These are phyloP conservation scores for Cutaneotrichosporon spelunceum DNA, from an alignment of 1,284 basidiomycete genomes.

Conservation along the genomic window DNA sequence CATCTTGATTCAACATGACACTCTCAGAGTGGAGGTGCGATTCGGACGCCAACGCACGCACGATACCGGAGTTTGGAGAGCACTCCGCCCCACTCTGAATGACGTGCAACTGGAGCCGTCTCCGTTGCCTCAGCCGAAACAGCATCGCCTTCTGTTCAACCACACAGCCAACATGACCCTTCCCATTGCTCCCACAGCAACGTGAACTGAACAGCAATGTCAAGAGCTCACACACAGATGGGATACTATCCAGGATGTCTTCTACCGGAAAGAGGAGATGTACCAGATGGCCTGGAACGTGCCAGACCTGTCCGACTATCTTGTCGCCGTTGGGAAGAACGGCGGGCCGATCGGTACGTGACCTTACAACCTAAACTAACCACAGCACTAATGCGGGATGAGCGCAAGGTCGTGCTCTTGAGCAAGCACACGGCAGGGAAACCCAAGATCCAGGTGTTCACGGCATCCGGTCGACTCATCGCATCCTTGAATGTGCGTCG, in stretches of 20 bases:
- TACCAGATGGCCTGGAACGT: constrained; percentile 80
- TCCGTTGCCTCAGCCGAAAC: not conserved
- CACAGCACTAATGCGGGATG: constrained; percentile 81
- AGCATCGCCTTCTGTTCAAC: not conserved
- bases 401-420: constrained; percentile 72
- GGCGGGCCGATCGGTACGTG: constrained; percentile 78
- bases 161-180: constrained; percentile 21
- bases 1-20: too few relatives aligned
- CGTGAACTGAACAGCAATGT: constrained; percentile 13
- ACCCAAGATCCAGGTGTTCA: constrained; percentile 58
- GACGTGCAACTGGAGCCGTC: not conserved
- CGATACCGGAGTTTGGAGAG: not conserved
- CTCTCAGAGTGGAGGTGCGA: too few relatives aligned
- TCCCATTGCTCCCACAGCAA: constrained; percentile 25
- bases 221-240: constrained; percentile 33
- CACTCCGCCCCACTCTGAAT: constrained; percentile 1
- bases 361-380: not conserved
- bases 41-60: not conserved
- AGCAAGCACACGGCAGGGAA: constrained; percentile 65
- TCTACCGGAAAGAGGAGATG: constrained; percentile 66
- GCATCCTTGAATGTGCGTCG: constrained; percentile 51
- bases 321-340: constrained; percentile 75
- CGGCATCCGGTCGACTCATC: constrained; percentile 50
- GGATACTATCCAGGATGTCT: constrained; percentile 53
- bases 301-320: constrained; percentile 73